These are phyloP conservation scores for Aureobasidium lini DNA, from an alignment of 2,329 filamentous ascomycete species.

Conservation along the genomic window DNA sequence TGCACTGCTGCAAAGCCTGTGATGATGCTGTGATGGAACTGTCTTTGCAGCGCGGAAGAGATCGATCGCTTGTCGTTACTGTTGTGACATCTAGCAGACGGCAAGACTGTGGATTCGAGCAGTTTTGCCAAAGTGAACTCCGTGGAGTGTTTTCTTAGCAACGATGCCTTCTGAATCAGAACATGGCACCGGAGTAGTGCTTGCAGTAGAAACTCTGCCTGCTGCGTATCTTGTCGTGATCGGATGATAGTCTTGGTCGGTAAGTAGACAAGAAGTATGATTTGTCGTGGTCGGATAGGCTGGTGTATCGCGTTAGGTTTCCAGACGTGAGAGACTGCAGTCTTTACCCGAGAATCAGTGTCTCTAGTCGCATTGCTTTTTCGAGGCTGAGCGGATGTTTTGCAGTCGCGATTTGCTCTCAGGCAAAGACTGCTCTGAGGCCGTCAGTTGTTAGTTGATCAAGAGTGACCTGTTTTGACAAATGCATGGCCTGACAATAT, in stretches of 20 bases:
- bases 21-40: background rate
- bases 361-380: background rate
- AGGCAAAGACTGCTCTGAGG: background rate
- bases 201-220: too few relatives aligned
- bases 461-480: background rate
- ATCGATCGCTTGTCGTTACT: slow-evolving; percentile 1
- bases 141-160: too few relatives aligned
- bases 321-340: too few relatives aligned
- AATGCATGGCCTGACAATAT: background rate
- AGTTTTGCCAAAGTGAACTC: too few relatives aligned
- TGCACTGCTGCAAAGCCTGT: background rate
- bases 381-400: background rate
- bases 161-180: too few relatives aligned
- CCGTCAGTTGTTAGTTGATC: background rate
- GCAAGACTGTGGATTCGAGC: too few relatives aligned
- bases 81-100: background rate
- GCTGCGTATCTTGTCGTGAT: too few relatives aligned
- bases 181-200: too few relatives aligned
- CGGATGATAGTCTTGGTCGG: too few relatives aligned
- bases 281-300: too few relatives aligned
- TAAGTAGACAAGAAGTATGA: too few relatives aligned
- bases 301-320: too few relatives aligned
- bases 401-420: background rate
- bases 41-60: background rate
- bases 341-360: background rate